phyloP scores from a whole-genome alignment of 2,329 filamentous ascomycete species.

The Trichoderma atrobrunneum region DNA sequence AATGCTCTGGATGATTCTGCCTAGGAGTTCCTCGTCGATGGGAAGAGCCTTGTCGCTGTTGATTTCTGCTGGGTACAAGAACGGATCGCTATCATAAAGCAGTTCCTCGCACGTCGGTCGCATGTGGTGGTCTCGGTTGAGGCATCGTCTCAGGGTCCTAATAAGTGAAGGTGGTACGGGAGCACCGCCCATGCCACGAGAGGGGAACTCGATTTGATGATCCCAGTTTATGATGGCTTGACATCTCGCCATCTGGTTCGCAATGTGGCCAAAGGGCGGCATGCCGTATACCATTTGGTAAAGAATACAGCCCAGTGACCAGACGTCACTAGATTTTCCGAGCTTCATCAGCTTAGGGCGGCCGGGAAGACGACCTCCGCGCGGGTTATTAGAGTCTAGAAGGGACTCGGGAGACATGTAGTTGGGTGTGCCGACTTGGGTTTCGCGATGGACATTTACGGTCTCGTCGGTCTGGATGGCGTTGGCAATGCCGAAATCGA shows the following conservation, averaged over 20 bases:
- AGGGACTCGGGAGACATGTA: conserved; percentile 98
- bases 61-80: conserved; percentile 60
- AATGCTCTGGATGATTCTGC: conserved; percentile 61
- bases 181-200: conserved; percentile 63
- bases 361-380: conserved; percentile 42
- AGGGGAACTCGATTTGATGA: conserved; percentile 69
- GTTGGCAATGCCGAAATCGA: conserved; percentile 98
- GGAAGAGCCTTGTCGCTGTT: conserved; percentile 52
- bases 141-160: conserved; percentile 60
- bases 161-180: conserved; percentile 58
- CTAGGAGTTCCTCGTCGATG: conserved; percentile 60
- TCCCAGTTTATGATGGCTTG: conserved; percentile 81
- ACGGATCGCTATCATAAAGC: conserved; percentile 57
- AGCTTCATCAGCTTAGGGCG: conserved; percentile 83
- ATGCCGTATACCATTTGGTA: conserved; percentile 98
- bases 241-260: conserved; percentile 81
- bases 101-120: conserved; percentile 64
- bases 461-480: conserved; percentile 95
- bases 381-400: conserved; percentile 74
- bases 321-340: conserved; percentile 93
- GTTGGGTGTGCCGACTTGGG: conserved; percentile 92
- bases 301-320: conserved; percentile 92
- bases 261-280: conserved; percentile 91
- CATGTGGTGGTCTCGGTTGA: conserved; percentile 60
- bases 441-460: conserved; percentile 94